These are phyloP conservation scores for Epichloe uncinata DNA, from an alignment of 2,329 filamentous ascomycete species.

Conservation along the genomic window DNA sequence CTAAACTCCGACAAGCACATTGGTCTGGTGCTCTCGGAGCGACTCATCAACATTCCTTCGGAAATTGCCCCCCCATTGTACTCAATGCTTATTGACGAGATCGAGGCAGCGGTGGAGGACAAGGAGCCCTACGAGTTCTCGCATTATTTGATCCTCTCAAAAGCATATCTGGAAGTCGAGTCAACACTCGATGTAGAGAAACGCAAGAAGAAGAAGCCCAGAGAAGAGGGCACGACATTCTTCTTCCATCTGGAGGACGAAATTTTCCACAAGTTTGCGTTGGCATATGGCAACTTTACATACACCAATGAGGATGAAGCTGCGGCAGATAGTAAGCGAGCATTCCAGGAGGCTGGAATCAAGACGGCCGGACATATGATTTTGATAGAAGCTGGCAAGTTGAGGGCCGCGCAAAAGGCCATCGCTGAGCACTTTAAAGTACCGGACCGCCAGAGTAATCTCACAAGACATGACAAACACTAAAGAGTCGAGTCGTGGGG, in stretches of 20 bases:
- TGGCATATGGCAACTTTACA: conserved; percentile 56
- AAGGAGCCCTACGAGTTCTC: conserved; percentile 87
- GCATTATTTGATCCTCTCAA: conserved; percentile 83
- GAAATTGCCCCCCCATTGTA: conserved; percentile 86
- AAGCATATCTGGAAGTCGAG: conserved; percentile 81
- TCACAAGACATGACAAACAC: too few species aligned
- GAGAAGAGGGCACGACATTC: conserved; percentile 50
- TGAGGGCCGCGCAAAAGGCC: conserved; percentile 61
- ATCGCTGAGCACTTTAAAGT: conserved; percentile 57
- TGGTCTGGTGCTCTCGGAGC: conserved; percentile 80
- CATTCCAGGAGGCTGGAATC: conserved; percentile 88
- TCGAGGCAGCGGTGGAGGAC: conserved; percentile 76
- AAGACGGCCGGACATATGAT: conserved; percentile 75
- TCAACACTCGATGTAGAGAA: conserved; percentile 60
- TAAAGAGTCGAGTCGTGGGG: too few species aligned
- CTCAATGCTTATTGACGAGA: conserved; percentile 83
- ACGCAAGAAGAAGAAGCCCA: conserved; percentile 50
- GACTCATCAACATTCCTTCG: conserved; percentile 88
- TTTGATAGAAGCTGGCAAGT: conserved; percentile 68
- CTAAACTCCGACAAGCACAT: conserved; percentile 46
- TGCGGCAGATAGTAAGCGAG: conserved; percentile 78
- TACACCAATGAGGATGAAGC: conserved; percentile 74
- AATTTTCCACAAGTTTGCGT: conserved; percentile 63
- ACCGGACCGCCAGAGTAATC: not conserved
- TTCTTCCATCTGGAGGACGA: conserved; percentile 98